Evolutionary conservation across 179 eudicot species (phyloP).

Genomic region (Beta lomatogona): DNA sequence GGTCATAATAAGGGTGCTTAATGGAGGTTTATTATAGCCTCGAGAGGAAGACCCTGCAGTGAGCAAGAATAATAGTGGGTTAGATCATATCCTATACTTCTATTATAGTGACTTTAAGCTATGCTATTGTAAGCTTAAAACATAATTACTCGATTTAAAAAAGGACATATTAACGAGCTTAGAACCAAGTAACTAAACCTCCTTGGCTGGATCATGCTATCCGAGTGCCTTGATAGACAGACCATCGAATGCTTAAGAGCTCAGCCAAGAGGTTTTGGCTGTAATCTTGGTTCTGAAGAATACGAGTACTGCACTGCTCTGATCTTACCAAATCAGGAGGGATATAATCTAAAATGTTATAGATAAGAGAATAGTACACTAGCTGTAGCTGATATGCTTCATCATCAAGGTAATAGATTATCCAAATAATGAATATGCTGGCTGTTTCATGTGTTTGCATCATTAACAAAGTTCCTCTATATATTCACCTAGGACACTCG

Average conservation of each 20-base stretch:
- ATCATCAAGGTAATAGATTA: background rate
- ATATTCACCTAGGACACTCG: too few relatives aligned
- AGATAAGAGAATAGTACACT: background rate
- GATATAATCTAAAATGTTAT: background rate
- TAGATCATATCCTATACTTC: background rate
- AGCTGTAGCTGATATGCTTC: background rate
- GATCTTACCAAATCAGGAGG: background rate
- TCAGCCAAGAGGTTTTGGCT: background rate
- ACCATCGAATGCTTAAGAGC: background rate
- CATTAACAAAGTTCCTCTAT: background rate
- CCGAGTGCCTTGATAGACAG: background rate
- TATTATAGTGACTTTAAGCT: background rate
- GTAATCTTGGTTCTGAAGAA: background rate
- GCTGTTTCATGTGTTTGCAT: background rate
- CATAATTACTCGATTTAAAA: background rate
- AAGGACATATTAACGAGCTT: background rate
- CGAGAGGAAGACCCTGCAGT: slow-evolving; percentile 39
- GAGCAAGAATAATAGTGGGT: slow-evolving; percentile 18
- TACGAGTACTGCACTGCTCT: background rate
- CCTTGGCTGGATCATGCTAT: background rate
- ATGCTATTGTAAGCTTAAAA: slow-evolving; percentile 1
- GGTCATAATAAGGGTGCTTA: slow-evolving; percentile 33
- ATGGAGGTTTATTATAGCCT: slow-evolving; percentile 23
- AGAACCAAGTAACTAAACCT: background rate
- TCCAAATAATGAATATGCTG: background rate